These are phyloP conservation scores for Colletotrichum camelliae DNA, from an alignment of 2,329 filamentous ascomycete species.

Conservation along the genomic window DNA sequence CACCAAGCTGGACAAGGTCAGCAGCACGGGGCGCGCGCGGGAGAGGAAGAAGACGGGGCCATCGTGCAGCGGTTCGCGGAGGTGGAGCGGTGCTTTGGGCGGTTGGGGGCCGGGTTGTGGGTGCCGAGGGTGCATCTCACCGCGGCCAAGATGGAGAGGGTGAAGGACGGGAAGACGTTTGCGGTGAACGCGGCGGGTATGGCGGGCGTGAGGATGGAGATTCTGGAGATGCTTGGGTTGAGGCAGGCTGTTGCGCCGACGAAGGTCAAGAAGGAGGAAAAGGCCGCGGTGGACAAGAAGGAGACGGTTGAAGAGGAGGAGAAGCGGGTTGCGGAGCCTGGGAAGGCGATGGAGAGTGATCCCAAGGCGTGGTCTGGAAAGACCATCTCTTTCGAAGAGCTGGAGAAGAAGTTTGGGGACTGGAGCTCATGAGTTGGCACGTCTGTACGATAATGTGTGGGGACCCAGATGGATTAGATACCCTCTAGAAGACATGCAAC, in stretches of 20 bases:
- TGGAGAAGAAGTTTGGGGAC: conserved; percentile 26
- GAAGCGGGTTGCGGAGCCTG: not conserved
- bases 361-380: conserved; percentile 33
- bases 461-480: not conserved
- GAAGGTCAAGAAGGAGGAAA: not conserved
- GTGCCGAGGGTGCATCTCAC: conserved; percentile 38
- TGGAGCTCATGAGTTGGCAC: not conserved
- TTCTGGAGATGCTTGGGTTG: conserved; percentile 47
- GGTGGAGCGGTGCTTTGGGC: conserved; percentile 5
- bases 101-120: conserved; percentile 26
- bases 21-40: conserved; percentile 21
- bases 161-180: conserved; percentile 27
- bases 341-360: conserved; percentile 14
- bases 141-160: conserved; percentile 40
- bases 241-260: not conserved
- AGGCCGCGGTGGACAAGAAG: not conserved
- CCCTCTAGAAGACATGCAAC: not conserved
- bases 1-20: conserved; percentile 62
- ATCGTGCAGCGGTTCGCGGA: conserved; percentile 17
- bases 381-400: conserved; percentile 38
- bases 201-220: conserved; percentile 42
- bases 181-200: conserved; percentile 37
- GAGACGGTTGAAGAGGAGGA: not conserved
- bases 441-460: conserved; percentile 10
- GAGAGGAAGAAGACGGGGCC: conserved; percentile 23